Evolutionary conservation across 495 filamentous ascomycete genomes (phyloP), one percentile per base, ranked within the genome.

Genomic region (Neurospora sp.): DNA sequence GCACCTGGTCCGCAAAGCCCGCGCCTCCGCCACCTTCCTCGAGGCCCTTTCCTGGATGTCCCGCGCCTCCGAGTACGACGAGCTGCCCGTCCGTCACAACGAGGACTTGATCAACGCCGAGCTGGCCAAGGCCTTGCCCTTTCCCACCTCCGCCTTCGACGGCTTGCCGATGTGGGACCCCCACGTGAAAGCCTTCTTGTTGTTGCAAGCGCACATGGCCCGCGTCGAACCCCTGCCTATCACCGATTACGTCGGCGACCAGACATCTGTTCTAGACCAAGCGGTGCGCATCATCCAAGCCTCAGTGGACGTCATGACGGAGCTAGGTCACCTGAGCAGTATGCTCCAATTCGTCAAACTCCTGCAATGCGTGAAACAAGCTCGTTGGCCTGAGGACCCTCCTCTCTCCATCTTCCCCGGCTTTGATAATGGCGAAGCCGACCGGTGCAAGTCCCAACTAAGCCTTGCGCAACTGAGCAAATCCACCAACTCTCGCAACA

Each of bases 21-120:
- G 93, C 75, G 87, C 87, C 6, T 82, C 90, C 22, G 94, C 94
- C 3, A 88, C 86, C 9, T 96, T 98, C 80, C 85, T 90, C n/a
- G 93, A 98, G 75, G 93, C 91, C 2, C 84, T 98, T 0, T 87
- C 89, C 45, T 98, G 95, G 96, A 94, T 98, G 90, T 96, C 89
- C 73, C 88, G 88, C 69, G 96, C 96, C 9, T 94, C 91, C 16
- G 96, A 99, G 83, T 99, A 98, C 80, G 94, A 98, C 78, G 96
- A 99, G 79, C 89, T 99, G 12, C 96, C 96, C 1, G 96, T 98
- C n/a, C 91, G 96, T 5, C 96, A 99, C 82, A 99, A 99, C 80
- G 96, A 99, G 82, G 96, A 99, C 81, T 90, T 99, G 42, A 94
- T 99, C 85, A 99, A 99, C 79, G 90, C 89, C 1, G 94, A 98